phyloP scores from a whole-genome alignment of 345 rosid genomes.

The Rhodamnia argentea region DNA sequence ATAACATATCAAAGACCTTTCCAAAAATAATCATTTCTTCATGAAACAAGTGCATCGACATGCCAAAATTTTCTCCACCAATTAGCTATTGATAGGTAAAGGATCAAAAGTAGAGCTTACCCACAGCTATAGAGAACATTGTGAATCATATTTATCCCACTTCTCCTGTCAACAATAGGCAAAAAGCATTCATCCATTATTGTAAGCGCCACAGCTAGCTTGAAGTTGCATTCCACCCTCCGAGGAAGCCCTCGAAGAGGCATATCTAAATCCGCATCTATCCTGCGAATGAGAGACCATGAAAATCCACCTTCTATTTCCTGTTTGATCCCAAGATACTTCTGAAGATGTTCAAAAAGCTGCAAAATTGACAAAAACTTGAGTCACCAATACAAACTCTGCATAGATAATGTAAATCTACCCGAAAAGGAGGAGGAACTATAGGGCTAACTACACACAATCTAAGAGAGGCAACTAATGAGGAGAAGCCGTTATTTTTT shows the following conservation, averaged over 20 bases:
- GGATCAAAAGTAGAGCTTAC: too few relatives aligned
- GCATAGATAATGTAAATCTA: neutral
- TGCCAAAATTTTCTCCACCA: too few relatives aligned
- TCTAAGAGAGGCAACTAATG: neutral
- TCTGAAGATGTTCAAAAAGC: conserved; percentile 64
- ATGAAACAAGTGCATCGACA: too few relatives aligned
- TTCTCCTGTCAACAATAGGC: conserved; percentile 73
- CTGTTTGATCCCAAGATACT: conserved; percentile 70
- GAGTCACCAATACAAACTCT: neutral
- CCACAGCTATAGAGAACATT: too few relatives aligned
- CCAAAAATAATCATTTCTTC: too few relatives aligned
- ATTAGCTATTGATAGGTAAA: too few relatives aligned
- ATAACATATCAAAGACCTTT: too few relatives aligned
- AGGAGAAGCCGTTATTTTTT: neutral
- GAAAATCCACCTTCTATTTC: conserved; percentile 79
- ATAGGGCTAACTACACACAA: neutral
- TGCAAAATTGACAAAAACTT: conserved; percentile 13
- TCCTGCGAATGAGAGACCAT: conserved; percentile 68
- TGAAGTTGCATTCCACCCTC: conserved; percentile 65
- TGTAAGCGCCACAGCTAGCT: conserved; percentile 61
- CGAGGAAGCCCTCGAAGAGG: conserved; percentile 31
- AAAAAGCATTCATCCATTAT: conserved; percentile 93
- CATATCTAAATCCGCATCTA: conserved; percentile 37
- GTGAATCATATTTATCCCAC: conserved; percentile 66
- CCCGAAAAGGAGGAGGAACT: neutral